Conservation (phyloP, 2,329 filamentous ascomycete species). For the Aspergillus tubingensis region DNA sequence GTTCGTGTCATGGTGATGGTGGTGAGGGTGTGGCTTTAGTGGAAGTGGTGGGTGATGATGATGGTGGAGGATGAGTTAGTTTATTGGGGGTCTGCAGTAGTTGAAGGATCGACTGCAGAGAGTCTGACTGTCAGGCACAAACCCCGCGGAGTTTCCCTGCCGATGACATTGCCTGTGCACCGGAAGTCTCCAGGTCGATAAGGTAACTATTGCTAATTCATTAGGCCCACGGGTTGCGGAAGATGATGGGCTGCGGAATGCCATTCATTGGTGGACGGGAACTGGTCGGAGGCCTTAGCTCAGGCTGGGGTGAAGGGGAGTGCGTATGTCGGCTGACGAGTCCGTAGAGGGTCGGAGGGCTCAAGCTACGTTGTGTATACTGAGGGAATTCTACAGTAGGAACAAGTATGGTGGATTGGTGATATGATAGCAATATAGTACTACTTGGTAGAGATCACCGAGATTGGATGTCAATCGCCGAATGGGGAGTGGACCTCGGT, state of each 20-base stretch:
- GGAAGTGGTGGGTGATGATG: not conserved
- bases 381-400: no score
- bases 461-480: not conserved
- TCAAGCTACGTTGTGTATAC: not conserved
- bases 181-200: not conserved
- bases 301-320: not conserved
- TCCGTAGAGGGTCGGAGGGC: not conserved
- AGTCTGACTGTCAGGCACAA: conserved; percentile 1
- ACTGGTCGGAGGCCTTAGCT: not conserved
- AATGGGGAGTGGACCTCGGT: not conserved
- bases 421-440: no score
- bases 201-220: not conserved
- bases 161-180: not conserved
- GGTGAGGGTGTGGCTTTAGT: not conserved
- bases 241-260: not conserved
- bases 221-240: not conserved
- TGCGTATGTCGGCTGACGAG: not conserved
- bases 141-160: not conserved
- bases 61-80: not conserved
- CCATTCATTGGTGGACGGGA: not conserved
- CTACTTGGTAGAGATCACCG: no score
- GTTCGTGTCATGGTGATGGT: conserved; percentile 12
- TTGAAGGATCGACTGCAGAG: not conserved
- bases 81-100: not conserved
- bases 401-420: no score